Base-by-base conservation (phyloP, 2,329 filamentous ascomycete genomes). In the Ophiostoma perfectum region DNA sequence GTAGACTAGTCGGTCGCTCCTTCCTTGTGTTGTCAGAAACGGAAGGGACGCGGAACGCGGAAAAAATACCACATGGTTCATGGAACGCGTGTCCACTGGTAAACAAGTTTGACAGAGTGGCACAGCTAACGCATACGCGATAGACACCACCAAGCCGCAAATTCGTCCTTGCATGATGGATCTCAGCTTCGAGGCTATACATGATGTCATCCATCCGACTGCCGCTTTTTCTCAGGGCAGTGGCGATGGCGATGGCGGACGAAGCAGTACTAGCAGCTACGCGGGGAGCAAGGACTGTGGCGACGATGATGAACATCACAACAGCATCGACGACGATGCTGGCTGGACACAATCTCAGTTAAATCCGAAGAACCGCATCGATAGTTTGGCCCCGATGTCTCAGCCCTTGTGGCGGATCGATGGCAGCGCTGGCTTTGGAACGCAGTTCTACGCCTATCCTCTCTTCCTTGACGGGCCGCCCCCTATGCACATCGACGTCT, bases 301-400 rank as follows among this genome's bases (percentile, higher is more conserved):
- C 16, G 8, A 55, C 12, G 8, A 5, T 18, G 45, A 27, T 49
- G 64, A 47, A 2, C 12, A 60, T 16, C 8, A 11, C 36, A 27
- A 18, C 45, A 12, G 36, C 41, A 27, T 42, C 38, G 45, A 9
- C 41, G 65, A n/a, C n/a, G 60, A 36, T 42, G 65, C 58, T 45
- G 44, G n/a, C 14, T 88, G 85, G 85, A 74, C 76, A 12, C 70
- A 74, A 3, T 87, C 85, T 5, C 75, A 78, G 55, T 77, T 87
- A 58, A 88, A 88, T 71, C 86, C 85, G 7, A 86, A 85, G 74
- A 88, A 87, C 73, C 81, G 85, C 69, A 83, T 88, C 73, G 81
- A 87, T 74, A 86, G 83, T 71, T 80, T 88, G 16, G 80, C 79
- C 2, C 75, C 78, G 7, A 79, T 80, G 2, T 65, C 72, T 14